Evolutionary conservation across 441 rosid genomes (phyloP).

Genomic region (Mallotus repandus): DNA sequence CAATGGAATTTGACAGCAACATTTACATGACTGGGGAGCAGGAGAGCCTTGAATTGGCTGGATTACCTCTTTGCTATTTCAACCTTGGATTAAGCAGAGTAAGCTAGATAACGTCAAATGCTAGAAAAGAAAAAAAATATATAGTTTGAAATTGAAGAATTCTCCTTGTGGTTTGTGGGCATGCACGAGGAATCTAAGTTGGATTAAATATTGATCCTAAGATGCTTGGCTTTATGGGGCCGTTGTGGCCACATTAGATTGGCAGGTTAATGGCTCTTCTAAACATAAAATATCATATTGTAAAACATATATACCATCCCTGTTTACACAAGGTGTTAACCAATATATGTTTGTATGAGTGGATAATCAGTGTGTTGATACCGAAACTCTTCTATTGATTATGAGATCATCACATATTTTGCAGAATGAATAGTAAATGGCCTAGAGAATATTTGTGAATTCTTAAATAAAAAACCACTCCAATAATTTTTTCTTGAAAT

Average conservation of each 20-base stretch:
- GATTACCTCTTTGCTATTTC: background rate
- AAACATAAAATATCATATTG: background rate
- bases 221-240: background rate
- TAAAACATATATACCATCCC: no score
- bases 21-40: background rate
- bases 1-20: background rate
- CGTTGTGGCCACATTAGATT: background rate
- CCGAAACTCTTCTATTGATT: no score
- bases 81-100: background rate
- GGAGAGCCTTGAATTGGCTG: background rate
- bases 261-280: background rate
- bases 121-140: no score
- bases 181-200: background rate
- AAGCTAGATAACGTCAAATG: no score
- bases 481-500: no score
- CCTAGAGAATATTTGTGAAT: background rate
- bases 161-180: no score
- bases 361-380: background rate
- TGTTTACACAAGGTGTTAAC: no score
- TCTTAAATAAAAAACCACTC: background rate
- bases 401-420: no score
- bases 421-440: no score
- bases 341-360: background rate
- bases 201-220: background rate
- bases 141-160: no score